Conservation (phyloP, 1,139 yeast species). For the Diutina scorzettiae region DNA sequence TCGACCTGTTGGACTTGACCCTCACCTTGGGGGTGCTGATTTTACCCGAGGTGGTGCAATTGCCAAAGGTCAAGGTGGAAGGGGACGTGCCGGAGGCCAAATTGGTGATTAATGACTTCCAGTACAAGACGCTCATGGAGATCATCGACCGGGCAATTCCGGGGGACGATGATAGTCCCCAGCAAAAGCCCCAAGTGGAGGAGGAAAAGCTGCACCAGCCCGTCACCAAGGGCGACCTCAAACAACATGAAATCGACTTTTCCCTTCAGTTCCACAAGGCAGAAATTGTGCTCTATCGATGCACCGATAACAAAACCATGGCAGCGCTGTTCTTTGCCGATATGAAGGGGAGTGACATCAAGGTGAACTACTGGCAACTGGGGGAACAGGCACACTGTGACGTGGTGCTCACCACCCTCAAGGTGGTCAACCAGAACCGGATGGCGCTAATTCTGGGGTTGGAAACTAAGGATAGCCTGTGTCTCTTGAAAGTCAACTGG, state of each 20-base stretch:
- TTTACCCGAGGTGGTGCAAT: constrained; percentile 62
- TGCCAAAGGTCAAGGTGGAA: constrained; percentile 62
- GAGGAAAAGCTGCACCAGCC: neutral
- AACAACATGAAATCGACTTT: constrained; percentile 1
- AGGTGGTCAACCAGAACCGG: neutral
- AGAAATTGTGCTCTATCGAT: neutral
- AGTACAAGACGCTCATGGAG: constrained; percentile 78
- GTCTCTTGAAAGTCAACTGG: constrained; percentile 35
- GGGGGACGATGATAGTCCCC: neutral
- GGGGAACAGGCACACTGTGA: neutral
- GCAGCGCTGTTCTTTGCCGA: neutral
- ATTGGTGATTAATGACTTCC: constrained; percentile 74
- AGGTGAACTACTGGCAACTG: constrained; percentile 2
- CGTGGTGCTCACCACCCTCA: neutral
- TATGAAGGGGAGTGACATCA: neutral
- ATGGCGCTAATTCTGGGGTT: neutral
- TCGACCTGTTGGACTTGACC: constrained; percentile 67
- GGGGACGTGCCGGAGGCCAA: constrained; percentile 72
- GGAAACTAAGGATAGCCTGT: neutral
- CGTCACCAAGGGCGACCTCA: neutral
- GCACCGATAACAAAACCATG: constrained; percentile 1
- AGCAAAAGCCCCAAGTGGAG: too few relatives aligned
- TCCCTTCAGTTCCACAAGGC: neutral
- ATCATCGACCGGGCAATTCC: constrained; percentile 51
- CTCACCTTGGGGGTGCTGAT: constrained; percentile 73